Percentiles rank a stretch among this genome's conserved stretches.
Evolutionary conservation across 192 early-diverging fungal genomes (phyloP).

Genomic region (Rhizophagus prolifer): DNA sequence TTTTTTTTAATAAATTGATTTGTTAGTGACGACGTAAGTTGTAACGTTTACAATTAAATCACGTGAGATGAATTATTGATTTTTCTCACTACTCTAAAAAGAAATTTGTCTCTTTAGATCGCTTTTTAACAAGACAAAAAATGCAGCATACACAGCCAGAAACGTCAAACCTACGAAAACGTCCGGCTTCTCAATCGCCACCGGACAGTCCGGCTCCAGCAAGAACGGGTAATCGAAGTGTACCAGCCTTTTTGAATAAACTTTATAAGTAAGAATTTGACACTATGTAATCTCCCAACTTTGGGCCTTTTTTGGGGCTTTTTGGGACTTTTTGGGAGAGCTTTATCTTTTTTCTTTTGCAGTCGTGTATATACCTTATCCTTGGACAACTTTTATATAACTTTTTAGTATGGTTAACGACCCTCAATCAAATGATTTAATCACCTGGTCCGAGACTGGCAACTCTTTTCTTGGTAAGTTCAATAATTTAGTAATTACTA

Average conservation of each 20-base stretch:
- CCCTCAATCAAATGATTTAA: conserved; percentile 75
- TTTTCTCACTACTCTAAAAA: too few relatives aligned
- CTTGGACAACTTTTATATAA: not conserved
- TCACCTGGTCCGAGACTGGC: conserved; percentile 87
- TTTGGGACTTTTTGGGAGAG: not conserved
- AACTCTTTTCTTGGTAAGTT: conserved; percentile 76
- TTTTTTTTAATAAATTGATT: not conserved
- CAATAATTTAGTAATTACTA: not conserved
- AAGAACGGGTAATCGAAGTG: conserved; percentile 6
- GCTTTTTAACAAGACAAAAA: too few relatives aligned
- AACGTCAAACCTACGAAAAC: not conserved
- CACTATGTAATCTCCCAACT: not conserved
- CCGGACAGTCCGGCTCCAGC: not conserved
- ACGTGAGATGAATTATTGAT: too few relatives aligned
- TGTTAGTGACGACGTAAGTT: too few relatives aligned
- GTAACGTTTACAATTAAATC: too few relatives aligned
- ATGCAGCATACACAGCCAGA: not conserved
- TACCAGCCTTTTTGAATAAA: conserved; percentile 28
- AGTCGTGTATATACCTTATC: not conserved
- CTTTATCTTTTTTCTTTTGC: not conserved
- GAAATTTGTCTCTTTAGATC: too few relatives aligned
- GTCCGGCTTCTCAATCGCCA: conserved; percentile 10
- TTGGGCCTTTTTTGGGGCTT: not conserved
- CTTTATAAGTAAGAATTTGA: conserved; percentile 19
- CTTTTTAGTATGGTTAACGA: conserved; percentile 85